Evolutionary conservation across 116 monocot genomes (phyloP), one percentile per base, ranked within the genome.

Genomic region (Iris pallida): DNA sequence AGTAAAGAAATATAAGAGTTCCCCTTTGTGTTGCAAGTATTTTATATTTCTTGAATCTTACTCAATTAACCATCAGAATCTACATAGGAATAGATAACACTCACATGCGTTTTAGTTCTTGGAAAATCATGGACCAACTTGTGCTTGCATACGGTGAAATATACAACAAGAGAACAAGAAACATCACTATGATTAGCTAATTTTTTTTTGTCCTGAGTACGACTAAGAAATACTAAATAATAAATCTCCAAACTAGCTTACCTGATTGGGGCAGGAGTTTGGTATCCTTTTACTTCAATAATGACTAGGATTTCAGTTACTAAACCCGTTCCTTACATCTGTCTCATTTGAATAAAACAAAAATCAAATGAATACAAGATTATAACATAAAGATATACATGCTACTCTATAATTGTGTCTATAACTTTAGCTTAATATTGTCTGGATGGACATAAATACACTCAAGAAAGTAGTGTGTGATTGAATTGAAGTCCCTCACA

Each of bases 401-500:
- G 0, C 3, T 46, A 45, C 4, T 45, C 8, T 49, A 13, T 60
- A 5, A 44, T 18, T n/a, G 47, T 55, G 4, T 19, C 6, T 16
- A 19, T 78, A 85, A 81, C 78, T 85, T 85, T 57, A 68, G 45
- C 68, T 72, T 81, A 55, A 74, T 85, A 65, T 81, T 81, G 54
- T 85, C 81, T 53, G 81, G 20, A 75, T 85, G 85, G 15, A 78
- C 75, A 69, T 85, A 68, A 59, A 85, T 75, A 65, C 85, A 85
- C 59, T 85, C 81, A 46, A 85, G 42, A 62, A 78, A 85, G 54
- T 85, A 81, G 41, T 68, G 81, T 4, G 85, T 81, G 45, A 85
- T 64, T 40, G 75, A 67, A 61, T 81, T 78, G 49, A 81, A 85
- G 59, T 85, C 78, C 18, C 61, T 47, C 47, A 81, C 71, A 53